Conservation (phyloP, 2,329 filamentous ascomycete genomes). For the Aureobasidium leucospermi region DNA sequence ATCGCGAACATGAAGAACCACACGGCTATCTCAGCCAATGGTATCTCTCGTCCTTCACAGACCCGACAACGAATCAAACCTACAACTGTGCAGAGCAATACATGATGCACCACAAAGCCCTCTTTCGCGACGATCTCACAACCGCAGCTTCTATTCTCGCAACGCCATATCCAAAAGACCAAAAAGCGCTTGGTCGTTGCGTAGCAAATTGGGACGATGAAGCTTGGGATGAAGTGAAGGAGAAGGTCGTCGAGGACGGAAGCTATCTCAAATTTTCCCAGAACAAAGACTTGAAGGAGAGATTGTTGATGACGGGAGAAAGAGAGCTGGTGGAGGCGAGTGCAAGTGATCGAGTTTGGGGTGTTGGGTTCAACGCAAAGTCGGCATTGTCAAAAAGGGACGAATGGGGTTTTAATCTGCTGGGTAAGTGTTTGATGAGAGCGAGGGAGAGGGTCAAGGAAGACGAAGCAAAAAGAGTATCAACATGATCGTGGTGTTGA, state of each 20-base stretch:
- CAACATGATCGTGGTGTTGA: no score
- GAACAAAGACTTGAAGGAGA: slow-evolving; percentile 37
- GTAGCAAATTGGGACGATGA: slow-evolving; percentile 46
- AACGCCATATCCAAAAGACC: slow-evolving; percentile 22
- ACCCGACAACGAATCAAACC: neutral
- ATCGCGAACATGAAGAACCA: slow-evolving; percentile 35
- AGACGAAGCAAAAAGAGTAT: slow-evolving; percentile 21
- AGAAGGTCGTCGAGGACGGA: slow-evolving; percentile 50
- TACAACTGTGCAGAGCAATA: slow-evolving; percentile 6
- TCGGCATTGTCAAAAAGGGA: slow-evolving; percentile 40
- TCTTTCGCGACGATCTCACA: neutral
- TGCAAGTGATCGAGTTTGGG: slow-evolving; percentile 58
- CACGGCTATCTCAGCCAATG: slow-evolving; percentile 57
- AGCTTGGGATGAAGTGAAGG: slow-evolving; percentile 47
- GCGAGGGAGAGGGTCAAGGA: slow-evolving; percentile 47
- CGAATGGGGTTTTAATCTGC: slow-evolving; percentile 58
- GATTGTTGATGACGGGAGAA: slow-evolving; percentile 52
- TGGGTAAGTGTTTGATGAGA: slow-evolving; percentile 56
- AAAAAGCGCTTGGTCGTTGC: slow-evolving; percentile 49
- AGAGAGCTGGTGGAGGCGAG: slow-evolving; percentile 53
- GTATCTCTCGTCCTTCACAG: slow-evolving; percentile 32
- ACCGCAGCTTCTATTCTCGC: neutral
- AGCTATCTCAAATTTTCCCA: slow-evolving; percentile 52
- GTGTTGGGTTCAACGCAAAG: slow-evolving; percentile 51
- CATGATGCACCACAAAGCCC: slow-evolving; percentile 12